These are phyloP conservation scores for Candida multigemmis DNA, from an alignment of 805 yeast species.

Conservation along the genomic window DNA sequence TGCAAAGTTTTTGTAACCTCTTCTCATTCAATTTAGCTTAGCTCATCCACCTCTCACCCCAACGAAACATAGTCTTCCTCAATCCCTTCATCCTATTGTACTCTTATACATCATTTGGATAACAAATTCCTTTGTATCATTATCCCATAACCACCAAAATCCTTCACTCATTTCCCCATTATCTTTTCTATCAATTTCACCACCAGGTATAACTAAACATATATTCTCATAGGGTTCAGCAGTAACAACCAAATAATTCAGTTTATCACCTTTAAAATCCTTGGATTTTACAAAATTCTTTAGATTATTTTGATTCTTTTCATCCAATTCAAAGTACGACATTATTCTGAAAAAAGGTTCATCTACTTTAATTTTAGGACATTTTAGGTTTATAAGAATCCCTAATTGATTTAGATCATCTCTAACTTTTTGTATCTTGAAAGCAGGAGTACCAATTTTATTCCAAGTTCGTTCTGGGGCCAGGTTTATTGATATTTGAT, in stretches of 20 bases:
- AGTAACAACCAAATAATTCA: conserved; percentile 57
- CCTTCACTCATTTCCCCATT: conserved; percentile 14
- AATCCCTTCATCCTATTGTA: too few relatives aligned
- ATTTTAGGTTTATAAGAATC: conserved; percentile 50
- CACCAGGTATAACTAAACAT: conserved; percentile 65
- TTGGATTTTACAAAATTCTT: conserved; percentile 20
- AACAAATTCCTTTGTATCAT: conserved; percentile 57
- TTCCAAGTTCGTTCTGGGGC: conserved; percentile 37
- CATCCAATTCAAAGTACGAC: conserved; percentile 59
- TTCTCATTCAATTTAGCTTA: too few relatives aligned
- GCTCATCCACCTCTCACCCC: too few relatives aligned
- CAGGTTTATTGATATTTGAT: conserved; percentile 24
- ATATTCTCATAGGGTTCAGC: conserved; percentile 87
- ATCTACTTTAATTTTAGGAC: conserved; percentile 38
- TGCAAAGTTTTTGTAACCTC: too few relatives aligned
- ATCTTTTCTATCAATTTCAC: conserved; percentile 33
- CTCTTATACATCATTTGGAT: conserved; percentile 55
- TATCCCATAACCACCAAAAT: conserved; percentile 70
- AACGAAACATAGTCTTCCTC: too few relatives aligned
- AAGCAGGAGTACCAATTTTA: conserved; percentile 69
- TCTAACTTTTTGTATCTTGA: conserved; percentile 57
- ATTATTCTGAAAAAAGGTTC: conserved; percentile 67
- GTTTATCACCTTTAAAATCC: conserved; percentile 6
- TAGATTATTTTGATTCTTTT: conserved; percentile 35
- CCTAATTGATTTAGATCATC: conserved; percentile 60